Evolutionary conservation across 345 rosid genomes (phyloP).

Genomic region (Abelmoschus esculentus): DNA sequence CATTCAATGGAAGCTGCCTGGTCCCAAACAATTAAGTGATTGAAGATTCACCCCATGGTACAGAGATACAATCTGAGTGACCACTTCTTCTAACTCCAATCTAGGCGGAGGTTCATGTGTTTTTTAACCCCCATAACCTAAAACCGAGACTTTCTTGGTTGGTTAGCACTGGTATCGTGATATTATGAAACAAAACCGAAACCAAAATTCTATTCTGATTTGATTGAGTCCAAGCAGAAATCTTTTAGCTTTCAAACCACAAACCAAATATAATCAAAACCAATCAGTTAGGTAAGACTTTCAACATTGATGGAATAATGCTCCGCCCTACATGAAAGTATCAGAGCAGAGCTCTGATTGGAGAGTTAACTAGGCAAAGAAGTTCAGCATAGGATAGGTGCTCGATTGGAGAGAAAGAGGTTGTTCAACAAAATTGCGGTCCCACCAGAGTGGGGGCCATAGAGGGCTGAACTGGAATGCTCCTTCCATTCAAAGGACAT

Average conservation of each 20-base stretch:
- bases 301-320: not conserved
- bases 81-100: not conserved
- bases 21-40: not conserved
- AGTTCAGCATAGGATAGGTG: not conserved
- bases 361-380: not conserved
- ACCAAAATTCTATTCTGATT: no score
- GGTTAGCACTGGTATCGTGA: no score
- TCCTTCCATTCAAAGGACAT: not conserved
- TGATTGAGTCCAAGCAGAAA: no score
- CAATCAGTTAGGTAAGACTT: not conserved
- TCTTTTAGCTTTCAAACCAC: no score
- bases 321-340: not conserved
- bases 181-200: no score
- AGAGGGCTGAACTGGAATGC: constrained; percentile 3
- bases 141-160: not conserved
- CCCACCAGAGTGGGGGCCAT: not conserved
- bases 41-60: not conserved
- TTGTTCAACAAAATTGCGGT: not conserved
- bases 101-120: not conserved
- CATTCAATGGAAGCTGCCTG: not conserved
- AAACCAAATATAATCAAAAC: no score
- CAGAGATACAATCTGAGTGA: not conserved
- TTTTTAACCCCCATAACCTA: not conserved
- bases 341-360: not conserved
- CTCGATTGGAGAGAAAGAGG: not conserved